Evolutionary conservation across 257 asterid genomes (phyloP).

Genomic region (Mitragyna speciosa): DNA sequence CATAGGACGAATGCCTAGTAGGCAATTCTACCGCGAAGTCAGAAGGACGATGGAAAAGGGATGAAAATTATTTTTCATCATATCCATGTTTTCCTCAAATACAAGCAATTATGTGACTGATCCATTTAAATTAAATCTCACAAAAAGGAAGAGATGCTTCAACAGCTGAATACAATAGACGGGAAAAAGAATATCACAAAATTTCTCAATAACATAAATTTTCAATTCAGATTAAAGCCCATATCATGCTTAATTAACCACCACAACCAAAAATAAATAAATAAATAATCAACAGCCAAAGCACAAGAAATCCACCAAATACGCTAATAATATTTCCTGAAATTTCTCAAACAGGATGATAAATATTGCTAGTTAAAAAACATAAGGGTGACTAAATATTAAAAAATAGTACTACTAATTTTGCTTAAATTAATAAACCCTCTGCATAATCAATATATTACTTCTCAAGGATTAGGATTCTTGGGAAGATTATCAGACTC

Average conservation of each 20-base stretch:
- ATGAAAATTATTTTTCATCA: too few species aligned
- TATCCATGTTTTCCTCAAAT: not conserved
- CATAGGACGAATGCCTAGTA: too few species aligned
- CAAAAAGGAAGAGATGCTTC: not conserved
- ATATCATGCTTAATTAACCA: too few species aligned
- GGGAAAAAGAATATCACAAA: too few species aligned
- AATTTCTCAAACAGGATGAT: not conserved
- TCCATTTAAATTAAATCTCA: not conserved
- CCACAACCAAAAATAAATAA: too few species aligned
- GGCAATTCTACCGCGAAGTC: too few species aligned
- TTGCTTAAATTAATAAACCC: not conserved
- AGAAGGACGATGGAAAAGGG: not conserved
- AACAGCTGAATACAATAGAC: not conserved
- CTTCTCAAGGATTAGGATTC: not conserved
- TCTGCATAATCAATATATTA: not conserved
- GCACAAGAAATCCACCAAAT: too few species aligned
- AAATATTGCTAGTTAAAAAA: not conserved
- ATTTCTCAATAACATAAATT: too few species aligned
- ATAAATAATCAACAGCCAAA: too few species aligned
- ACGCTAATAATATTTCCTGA: too few species aligned
- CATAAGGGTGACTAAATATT: not conserved
- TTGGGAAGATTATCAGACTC: not conserved
- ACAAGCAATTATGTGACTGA: not conserved
- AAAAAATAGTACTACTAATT: not conserved
- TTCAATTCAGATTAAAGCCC: too few species aligned